Percentiles rank a stretch among this genome's conserved stretches.
Evolutionary conservation across 345 rosid genomes (phyloP).

Genomic region (Pistacia vera): DNA sequence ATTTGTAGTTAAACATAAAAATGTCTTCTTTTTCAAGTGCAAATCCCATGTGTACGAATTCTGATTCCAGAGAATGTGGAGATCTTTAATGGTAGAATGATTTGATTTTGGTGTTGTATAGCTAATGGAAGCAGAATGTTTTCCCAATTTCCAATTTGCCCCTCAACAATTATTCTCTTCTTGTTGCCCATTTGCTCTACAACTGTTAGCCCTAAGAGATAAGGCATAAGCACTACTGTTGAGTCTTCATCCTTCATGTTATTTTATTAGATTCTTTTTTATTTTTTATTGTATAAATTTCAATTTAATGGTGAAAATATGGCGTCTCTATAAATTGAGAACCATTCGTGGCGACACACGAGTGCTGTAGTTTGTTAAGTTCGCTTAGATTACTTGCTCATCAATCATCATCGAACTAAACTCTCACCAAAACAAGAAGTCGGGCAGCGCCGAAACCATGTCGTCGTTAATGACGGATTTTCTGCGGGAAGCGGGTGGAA

Average conservation of each 20-base stretch:
- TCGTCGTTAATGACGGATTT: constrained; percentile 52
- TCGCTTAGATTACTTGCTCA: background rate
- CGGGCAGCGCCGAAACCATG: constrained; percentile 15
- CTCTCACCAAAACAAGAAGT: background rate
- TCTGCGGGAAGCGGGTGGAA: constrained; percentile 56
- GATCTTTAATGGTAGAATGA: background rate
- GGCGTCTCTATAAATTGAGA: background rate
- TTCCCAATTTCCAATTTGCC: constrained; percentile 14
- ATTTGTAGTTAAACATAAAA: too few species aligned
- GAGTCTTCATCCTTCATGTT: too few species aligned
- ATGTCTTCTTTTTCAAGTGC: background rate
- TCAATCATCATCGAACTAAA: background rate
- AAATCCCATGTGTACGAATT: background rate
- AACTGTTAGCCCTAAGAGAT: too few species aligned
- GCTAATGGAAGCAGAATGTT: constrained; percentile 13
- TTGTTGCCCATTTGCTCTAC: background rate
- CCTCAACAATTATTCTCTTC: background rate
- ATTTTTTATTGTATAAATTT: background rate
- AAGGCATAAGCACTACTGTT: too few species aligned
- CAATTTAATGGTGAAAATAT: background rate
- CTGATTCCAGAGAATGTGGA: background rate
- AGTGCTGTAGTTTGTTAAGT: background rate
- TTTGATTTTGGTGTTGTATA: background rate
- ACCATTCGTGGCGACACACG: background rate
- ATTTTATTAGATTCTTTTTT: too few species aligned